These are phyloP conservation scores for Trifolium pratense DNA, from an alignment of 306 rosid species.

Conservation along the genomic window DNA sequence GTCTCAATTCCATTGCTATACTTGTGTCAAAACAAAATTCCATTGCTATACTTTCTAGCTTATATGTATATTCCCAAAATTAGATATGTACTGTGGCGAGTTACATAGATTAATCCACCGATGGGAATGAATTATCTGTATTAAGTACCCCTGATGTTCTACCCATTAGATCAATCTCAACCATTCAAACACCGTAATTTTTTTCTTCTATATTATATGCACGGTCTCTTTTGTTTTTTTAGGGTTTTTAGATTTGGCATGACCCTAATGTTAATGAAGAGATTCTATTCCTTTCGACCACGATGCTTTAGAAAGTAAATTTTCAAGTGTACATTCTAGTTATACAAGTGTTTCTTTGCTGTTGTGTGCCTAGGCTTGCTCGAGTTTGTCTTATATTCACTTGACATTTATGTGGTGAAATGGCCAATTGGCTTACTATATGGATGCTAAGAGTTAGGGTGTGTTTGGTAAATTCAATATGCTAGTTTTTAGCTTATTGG, in stretches of 20 bases:
- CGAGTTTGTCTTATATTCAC: not conserved
- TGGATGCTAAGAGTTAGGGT: too few relatives aligned
- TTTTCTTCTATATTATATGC: not conserved
- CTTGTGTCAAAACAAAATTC: too few relatives aligned
- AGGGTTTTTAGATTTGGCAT: not conserved
- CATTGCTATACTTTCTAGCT: constrained; percentile 33
- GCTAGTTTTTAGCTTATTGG: too few relatives aligned
- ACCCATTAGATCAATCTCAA: not conserved
- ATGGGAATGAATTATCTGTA: not conserved
- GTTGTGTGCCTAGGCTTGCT: not conserved
- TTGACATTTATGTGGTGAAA: too few relatives aligned
- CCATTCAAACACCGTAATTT: not conserved
- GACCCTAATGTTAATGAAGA: not conserved
- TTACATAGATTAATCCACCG: not conserved
- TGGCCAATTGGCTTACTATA: too few relatives aligned
- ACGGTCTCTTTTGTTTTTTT: too few relatives aligned
- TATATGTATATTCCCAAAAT: constrained; percentile 11
- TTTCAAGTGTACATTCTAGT: not conserved
- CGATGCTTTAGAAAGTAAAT: not conserved
- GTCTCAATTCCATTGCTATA: constrained; percentile 33
- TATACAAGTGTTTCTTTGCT: too few relatives aligned
- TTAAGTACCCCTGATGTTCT: not conserved
- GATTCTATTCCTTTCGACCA: not conserved
- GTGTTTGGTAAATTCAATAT: too few relatives aligned
- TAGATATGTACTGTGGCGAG: not conserved